Base-by-base conservation (phyloP, 345 rosid species). In the Hypericum perforatum region DNA sequence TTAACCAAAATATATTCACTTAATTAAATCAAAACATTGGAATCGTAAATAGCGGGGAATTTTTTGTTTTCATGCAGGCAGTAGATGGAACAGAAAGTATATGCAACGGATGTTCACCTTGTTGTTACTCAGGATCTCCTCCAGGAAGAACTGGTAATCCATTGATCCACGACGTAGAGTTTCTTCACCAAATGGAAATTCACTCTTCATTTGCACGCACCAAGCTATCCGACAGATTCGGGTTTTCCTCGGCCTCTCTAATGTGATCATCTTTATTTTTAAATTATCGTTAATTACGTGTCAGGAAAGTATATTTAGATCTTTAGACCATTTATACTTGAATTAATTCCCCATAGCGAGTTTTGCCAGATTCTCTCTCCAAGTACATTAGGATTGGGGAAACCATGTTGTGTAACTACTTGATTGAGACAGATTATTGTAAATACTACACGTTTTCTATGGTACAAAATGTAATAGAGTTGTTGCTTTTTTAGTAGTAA, bases 121-220 rank as follows among this genome's bases (percentile, higher is more conserved):
- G 63, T 12, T 70, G 79, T 53, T 72, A 75, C 60, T 59, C 76
- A 16, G 95, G 88, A 11, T 83, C 97, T 41, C 97, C 95, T 13
- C 94, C 88, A n/a, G 60, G 74, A n/a, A 74, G 95, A 71, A 81
- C 81, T 0, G 69, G 66, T 0, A 89, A 89, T 60, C 95, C 97
- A 22, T 65, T 89, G 53, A 67, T 85, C 40, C 81, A 81, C 32
- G 89, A 89, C 50, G 74, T 75, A 5, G 78, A 76, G 1, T 89
- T 89, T 67, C 57, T 77, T 46, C 84, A 76, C 54, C 82, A 82
- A 43, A 78, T 76, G 73, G 86, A 85, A 63, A 80, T 74, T 59
- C 74, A 78, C 38, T 79, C 88, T 3, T 82, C 77, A 45, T 74
- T 85, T 53, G 37, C 86, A 15, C 61, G 79, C 61, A 64, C 79